These are phyloP conservation scores for Seiridium unicorne DNA, from an alignment of 2,329 filamentous ascomycete species.

Conservation along the genomic window DNA sequence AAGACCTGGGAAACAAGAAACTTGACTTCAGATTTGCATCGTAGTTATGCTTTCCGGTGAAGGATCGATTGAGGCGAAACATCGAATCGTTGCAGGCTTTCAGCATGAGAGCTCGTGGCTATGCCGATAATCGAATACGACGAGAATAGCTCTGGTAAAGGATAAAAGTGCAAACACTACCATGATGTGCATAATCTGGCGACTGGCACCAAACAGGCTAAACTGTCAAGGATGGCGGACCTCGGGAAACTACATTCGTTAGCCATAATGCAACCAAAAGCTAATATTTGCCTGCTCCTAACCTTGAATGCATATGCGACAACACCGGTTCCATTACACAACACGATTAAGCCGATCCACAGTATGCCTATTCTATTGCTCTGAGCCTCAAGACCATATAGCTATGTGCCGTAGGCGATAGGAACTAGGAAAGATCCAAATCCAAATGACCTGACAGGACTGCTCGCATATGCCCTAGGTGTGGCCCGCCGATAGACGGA, in stretches of 20 bases:
- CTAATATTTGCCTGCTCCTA: background rate
- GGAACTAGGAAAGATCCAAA: slow-evolving; percentile 37
- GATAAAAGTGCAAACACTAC: slow-evolving; percentile 40
- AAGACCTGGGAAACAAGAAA: slow-evolving; percentile 41
- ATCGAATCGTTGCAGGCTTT: background rate
- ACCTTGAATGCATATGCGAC: slow-evolving; percentile 34
- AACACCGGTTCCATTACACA: slow-evolving; percentile 36
- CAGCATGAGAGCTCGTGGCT: background rate
- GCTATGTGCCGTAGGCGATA: slow-evolving; percentile 33
- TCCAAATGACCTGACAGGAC: slow-evolving; percentile 39
- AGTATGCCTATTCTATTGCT: slow-evolving; percentile 35
- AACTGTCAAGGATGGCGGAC: slow-evolving; percentile 39
- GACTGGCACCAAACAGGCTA: slow-evolving; percentile 44
- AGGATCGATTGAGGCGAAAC: too few relatives aligned
- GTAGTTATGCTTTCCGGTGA: background rate
- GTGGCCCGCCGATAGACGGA: slow-evolving; percentile 34
- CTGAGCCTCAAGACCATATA: slow-evolving; percentile 30
- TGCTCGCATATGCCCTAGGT: slow-evolving; percentile 35
- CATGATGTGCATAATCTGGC: slow-evolving; percentile 47
- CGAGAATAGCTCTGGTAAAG: slow-evolving; percentile 32
- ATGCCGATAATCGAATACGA: slow-evolving; percentile 8
- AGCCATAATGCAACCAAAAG: background rate
- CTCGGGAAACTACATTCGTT: slow-evolving; percentile 37
- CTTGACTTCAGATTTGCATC: slow-evolving; percentile 40
- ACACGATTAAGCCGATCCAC: slow-evolving; percentile 35